Base-by-base conservation (phyloP, 2,329 filamentous ascomycete genomes). In the Clarireedia paspali region DNA sequence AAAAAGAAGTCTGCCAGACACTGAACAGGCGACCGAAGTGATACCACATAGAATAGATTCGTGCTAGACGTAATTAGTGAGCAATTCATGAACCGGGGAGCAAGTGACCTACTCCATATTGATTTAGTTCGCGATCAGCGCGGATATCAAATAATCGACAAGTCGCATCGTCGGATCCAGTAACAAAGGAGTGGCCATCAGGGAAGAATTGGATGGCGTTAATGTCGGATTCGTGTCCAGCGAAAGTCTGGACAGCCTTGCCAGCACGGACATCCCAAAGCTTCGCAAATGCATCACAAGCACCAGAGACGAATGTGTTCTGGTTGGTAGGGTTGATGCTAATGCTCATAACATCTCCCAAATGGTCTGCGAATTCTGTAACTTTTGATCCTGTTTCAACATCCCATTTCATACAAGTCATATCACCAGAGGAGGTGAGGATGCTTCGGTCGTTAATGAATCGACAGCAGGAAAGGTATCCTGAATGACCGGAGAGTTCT, bases 391-490 rank as follows among this genome's bases (percentile, higher is more conserved):
- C 94, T 0, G 92, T 95, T 75, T 99, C 94, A 62, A 99, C 92
- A 77, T 99, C 94, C 94, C 94, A 99, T 70, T 97, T 89, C 87
- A 97, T 96, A 73, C 94, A 99, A 52, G 94, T 99, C 94, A 99
- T 99, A 71, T 99, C 94, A 62, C 94, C 94, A 2, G 94, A 99
- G 0, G 94, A 97, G 59, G 94, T 99, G 62, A 99, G 84, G 68
- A 99, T 97, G 70, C 90, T 91, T 69, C 94, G 87, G 76, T 99
- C 94, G 72, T 96, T 97, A 78, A 97, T 95, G 74, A 99, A 99
- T 62, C 94, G 88, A 73, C 94, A 97, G 87, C 94, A 99, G 23
- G 91, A 96, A 46, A 99, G 83, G 70, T 99, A 99, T 50, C 94
- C 94, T 46, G 92, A 95, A 72, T 99, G 94, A 45, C 94, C 94